Evolutionary conservation across 108 stramenopile species (phyloP), one percentile per base, ranked within the genome.

Genomic region (Mediolabrus comicus): DNA sequence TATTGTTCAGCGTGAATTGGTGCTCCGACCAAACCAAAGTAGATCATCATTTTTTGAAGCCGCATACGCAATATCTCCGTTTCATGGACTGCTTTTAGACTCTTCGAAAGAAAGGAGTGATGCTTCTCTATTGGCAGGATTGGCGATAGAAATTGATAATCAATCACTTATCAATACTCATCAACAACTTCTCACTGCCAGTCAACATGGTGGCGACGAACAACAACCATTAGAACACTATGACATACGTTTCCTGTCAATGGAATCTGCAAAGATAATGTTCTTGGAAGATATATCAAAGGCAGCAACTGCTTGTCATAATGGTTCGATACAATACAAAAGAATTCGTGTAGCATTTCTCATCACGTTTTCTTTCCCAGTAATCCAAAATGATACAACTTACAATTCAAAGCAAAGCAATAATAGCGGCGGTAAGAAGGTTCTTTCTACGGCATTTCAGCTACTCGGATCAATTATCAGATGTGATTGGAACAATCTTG

Each of bases 401-500:
- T 24, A 49, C 26, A 28, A n/a, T 29, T 38, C 13, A 46, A 13
- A 11, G 14, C 22, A 13, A 34, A n/a, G n/a, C 59, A 62, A 63
- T 17, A 33, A 53, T n/a, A 19, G 16, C 12, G n/a, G 8, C 4
- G 26, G 51, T 31, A 61, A 25, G 17, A 73, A 69, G 31, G 28
- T 52, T 1, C 67, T 87, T 12, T 85, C 83, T 0, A 13, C 84
- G 9, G 69, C 75, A 3, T 61, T 66, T 26, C 86, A 86, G 62
- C 65, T 92, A 13, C n/a, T 92, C 9, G 53, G 87, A 17, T 72
- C 83, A 3, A 72, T 89, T 1, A 74, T 92, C 24, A 46, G 83
- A 49, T 87, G 87, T 55, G 91, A 92, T 63, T 89, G 86, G 86
- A 70, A 59, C 8, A 64, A 62, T 32, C 64, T 87, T 7, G 81